Base-by-base conservation (phyloP, 805 yeast species). In the Schwanniomyces yamadae region DNA sequence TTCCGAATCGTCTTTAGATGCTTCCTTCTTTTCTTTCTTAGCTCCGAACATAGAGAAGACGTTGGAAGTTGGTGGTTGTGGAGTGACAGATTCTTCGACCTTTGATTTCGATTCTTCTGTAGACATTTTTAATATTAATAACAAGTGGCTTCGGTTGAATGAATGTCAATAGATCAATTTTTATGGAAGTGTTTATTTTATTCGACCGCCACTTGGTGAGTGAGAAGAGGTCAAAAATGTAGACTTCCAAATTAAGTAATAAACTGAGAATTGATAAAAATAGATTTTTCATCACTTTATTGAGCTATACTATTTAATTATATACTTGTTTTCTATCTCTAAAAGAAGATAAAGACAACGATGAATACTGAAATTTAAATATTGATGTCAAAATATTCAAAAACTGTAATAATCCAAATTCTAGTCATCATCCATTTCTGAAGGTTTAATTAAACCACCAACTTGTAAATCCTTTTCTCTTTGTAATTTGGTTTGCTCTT, bases 11-110 rank as follows among this genome's bases (percentile, higher is more conserved):
- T 60, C 59, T 25, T 33, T 34, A 17, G 39, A 44, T 30, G 61
- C 66, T 34, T 63, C 75, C 65, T 75, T 79, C 72, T 79, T 79
- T 50, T 80, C 80, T 59, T 84, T 82, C 61, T 82, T 82, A 47
- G 95, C 96, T 41, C 97, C 97, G 63, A 91, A 91, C 95, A 90
- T 85, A 57, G 95, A 81, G 58, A 91, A 90, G 15, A 89, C 95
- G 59, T 83, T 82, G 37, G 95, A 61, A 19, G 88, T 75, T 49
- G 95, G 95, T 27, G 86, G 86, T 44, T 71, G 59, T 45, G 78
- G 77, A 23, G 66, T 57, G 12, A 60, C 44, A 17, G 59, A 34
- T 26, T 50, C 56, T 36, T 54, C 62, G 27, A 52, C 48, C 43
- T 55, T 56, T 18, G 54, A 49, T 39, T 57, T 55, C 44, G 51